These are phyloP conservation scores for Urochloa ruziziensis DNA, from an alignment of 176 grass and related monocot genomes.

Conservation along the genomic window DNA sequence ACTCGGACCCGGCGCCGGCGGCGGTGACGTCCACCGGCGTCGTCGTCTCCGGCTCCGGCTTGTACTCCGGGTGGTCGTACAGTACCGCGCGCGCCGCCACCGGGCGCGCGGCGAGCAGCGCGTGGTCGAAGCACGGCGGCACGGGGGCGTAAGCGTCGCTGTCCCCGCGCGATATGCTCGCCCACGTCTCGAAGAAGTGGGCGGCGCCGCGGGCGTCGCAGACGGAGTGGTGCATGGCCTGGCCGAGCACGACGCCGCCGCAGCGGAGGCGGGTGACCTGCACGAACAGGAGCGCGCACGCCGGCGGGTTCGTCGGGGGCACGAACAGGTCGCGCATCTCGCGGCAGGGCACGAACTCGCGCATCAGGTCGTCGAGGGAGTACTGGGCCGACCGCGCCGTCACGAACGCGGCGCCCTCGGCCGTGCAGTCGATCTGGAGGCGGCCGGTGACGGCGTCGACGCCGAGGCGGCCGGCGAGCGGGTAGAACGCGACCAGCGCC, in stretches of 20 bases:
- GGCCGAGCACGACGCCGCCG: slow-evolving; percentile 63
- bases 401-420: slow-evolving; percentile 51
- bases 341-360: slow-evolving; percentile 47
- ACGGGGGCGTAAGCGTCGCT: not conserved
- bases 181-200: slow-evolving; percentile 72
- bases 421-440: slow-evolving; percentile 66
- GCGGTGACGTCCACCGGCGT: not conserved
- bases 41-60: slow-evolving; percentile 27
- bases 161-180: slow-evolving; percentile 28
- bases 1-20: not conserved
- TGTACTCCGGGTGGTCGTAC: slow-evolving; percentile 73
- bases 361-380: slow-evolving; percentile 38
- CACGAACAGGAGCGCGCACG: slow-evolving; percentile 34
- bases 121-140: slow-evolving; percentile 45
- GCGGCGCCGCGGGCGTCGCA: slow-evolving; percentile 43
- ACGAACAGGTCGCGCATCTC: slow-evolving; percentile 50
- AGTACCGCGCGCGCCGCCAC: not conserved
- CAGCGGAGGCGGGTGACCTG: slow-evolving; percentile 73
- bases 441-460: not conserved
- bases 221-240: slow-evolving; percentile 46
- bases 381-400: slow-evolving; percentile 19
- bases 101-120: slow-evolving; percentile 31
- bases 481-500: slow-evolving; percentile 60
- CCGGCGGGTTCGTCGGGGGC: slow-evolving; percentile 36
- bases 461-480: slow-evolving; percentile 56